These are phyloP conservation scores for Macrocystidia cucumis DNA, from an alignment of 1,284 basidiomycete genomes.

Conservation along the genomic window DNA sequence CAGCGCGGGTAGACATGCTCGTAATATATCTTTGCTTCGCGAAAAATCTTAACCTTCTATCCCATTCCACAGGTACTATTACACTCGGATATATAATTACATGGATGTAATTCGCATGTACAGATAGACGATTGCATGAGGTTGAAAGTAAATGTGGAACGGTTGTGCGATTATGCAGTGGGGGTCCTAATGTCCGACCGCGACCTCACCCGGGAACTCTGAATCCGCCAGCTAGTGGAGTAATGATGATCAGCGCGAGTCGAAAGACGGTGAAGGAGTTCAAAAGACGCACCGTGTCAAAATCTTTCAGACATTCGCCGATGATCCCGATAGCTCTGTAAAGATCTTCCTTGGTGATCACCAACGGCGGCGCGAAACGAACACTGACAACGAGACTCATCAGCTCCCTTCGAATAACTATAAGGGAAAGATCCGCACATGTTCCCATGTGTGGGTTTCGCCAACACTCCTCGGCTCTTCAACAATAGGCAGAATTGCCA, in stretches of 20 bases:
- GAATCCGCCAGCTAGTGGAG: no score
- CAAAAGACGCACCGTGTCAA: constrained; percentile 61
- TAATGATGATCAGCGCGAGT: constrained; percentile 5
- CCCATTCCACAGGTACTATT: no score
- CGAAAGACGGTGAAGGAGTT: not conserved
- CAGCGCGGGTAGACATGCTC: no score
- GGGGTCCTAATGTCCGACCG: no score
- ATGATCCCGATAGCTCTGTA: constrained; percentile 74
- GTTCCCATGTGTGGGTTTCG: constrained; percentile 95
- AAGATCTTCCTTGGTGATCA: constrained; percentile 85
- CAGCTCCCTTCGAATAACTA: constrained; percentile 2
- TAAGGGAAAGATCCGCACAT: constrained; percentile 47
- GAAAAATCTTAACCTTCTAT: no score
- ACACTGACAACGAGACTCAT: constrained; percentile 45
- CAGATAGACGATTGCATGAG: no score
- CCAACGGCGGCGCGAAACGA: constrained; percentile 92
- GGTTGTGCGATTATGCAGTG: no score
- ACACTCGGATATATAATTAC: no score
- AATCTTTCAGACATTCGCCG: constrained; percentile 67
- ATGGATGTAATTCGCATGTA: no score
- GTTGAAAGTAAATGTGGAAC: no score
- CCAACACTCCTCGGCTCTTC: constrained; percentile 85
- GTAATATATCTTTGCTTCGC: no score
- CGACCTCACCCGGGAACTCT: constrained; percentile 18
- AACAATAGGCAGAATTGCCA: constrained; percentile 95